Base-by-base conservation (phyloP, 2,329 filamentous ascomycete genomes). In the Trichoderma endophyticum region DNA sequence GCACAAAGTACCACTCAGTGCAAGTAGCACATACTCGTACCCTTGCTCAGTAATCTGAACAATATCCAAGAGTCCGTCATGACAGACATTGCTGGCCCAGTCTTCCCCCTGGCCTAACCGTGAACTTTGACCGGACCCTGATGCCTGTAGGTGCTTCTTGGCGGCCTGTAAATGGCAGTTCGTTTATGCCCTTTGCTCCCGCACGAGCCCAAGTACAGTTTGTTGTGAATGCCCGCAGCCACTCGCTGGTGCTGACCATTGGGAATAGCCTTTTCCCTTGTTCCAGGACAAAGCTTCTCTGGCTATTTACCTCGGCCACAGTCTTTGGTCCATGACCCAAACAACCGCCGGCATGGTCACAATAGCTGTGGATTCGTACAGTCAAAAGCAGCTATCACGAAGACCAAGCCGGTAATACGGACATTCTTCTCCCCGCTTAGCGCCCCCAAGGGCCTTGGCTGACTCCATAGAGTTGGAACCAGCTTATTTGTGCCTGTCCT, bases 291-390 rank as follows among this genome's bases (percentile, higher is more conserved):
- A 12, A 24, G 39, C 54, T n/a, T 24, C 34, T 59, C 56, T 60
- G 4, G 39, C 30, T 54, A 57, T 62, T 54, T 54, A 30, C 54
- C 26, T 69, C 28, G 39, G 48, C 64, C 51, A 67, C 24, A 39
- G 32, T 7, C 2, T 32, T 39, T 59, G 21, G 51, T 21, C 39
- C 36, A 26, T 60, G 15, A n/a, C 34, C 56, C 32, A 43, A 43
- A 24, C 56, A 57, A 36, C 60, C 68, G 48, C 68, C 68, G 68
- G 26, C 48, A 71, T 64, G 68, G 68, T 71, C 11, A 64, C 68
- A 71, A 48, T 32, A 21, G 60, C 68, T 39, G 68, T 71, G 68
- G 68, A 57, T 57, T 63, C 68, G 60, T 36, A 54, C 48, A 34
- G 32, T 43, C 67, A 56, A 70, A 62, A 48, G 67, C 48, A 24